Percentiles rank a stretch among this genome's conserved stretches.
Evolutionary conservation across 441 rosid genomes (phyloP).

Genomic region (Kokia cookei): DNA sequence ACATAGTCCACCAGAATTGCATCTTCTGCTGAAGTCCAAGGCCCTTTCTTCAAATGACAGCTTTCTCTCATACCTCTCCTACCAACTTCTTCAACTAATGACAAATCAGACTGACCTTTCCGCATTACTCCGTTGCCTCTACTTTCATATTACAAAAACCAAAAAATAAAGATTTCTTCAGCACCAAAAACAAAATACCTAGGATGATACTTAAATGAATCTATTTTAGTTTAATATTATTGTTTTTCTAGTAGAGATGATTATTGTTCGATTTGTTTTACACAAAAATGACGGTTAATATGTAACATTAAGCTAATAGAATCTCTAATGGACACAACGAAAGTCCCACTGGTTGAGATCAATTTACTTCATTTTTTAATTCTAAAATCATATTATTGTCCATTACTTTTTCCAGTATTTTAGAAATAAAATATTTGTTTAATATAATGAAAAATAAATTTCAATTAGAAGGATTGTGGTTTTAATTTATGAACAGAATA

Average conservation of each 20-base stretch:
- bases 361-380: not conserved
- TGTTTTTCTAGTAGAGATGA: not conserved
- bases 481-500: not conserved
- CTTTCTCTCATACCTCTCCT: slow-evolving; percentile 8
- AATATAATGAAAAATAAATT: not conserved
- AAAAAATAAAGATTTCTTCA: not conserved
- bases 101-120: not conserved
- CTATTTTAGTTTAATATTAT: not conserved
- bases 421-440: not conserved
- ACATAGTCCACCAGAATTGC: slow-evolving; percentile 82
- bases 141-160: not conserved
- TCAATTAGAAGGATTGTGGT: not conserved
- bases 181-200: not conserved
- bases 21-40: slow-evolving; percentile 97
- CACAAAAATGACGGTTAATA: not conserved
- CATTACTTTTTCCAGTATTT: not conserved
- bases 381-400: not conserved
- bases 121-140: not conserved
- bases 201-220: not conserved
- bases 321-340: not conserved
- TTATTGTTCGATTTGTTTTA: not conserved
- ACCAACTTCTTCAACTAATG: slow-evolving; percentile 4
- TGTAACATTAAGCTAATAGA: not conserved
- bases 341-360: not conserved
- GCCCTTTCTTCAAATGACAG: slow-evolving; percentile 76